phyloP scores from a whole-genome alignment of 208 protist genomes.

The Entamoeba moshkovskii region DNA sequence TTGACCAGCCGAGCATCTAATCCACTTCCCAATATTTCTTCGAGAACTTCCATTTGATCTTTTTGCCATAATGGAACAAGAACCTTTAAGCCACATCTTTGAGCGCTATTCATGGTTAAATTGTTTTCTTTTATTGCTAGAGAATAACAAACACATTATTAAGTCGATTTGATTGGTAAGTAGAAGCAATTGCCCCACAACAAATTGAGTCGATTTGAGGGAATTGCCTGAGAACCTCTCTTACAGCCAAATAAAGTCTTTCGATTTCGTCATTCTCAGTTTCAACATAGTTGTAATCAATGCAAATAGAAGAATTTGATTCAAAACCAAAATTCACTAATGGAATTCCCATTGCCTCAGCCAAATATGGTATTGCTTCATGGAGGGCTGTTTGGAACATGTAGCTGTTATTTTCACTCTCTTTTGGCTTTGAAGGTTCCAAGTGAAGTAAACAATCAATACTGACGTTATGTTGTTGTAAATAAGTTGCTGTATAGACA shows the following conservation, averaged over 20 bases:
- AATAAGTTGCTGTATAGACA: neutral
- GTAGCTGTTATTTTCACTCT: neutral
- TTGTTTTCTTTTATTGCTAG: neutral
- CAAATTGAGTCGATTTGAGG: neutral
- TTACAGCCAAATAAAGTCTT: neutral
- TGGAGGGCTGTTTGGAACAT: neutral
- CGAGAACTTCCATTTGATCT: neutral
- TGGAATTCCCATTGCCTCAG: neutral
- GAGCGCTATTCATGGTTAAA: neutral
- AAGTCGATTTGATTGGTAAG: neutral
- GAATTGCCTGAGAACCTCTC: neutral
- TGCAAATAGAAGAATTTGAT: neutral
- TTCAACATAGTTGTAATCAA: neutral
- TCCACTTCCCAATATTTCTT: neutral
- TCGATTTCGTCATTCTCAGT: neutral
- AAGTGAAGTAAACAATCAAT: neutral
- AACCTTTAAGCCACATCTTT: neutral
- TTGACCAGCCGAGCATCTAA: neutral
- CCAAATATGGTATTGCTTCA: neutral
- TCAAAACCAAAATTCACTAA: neutral
- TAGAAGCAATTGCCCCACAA: neutral
- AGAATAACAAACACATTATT: neutral
- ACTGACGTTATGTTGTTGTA: neutral
- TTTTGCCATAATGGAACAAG: neutral
- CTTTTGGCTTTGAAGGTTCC: neutral